Conservation (phyloP, 768 basidiomycete species). For the Russula sp. region DNA sequence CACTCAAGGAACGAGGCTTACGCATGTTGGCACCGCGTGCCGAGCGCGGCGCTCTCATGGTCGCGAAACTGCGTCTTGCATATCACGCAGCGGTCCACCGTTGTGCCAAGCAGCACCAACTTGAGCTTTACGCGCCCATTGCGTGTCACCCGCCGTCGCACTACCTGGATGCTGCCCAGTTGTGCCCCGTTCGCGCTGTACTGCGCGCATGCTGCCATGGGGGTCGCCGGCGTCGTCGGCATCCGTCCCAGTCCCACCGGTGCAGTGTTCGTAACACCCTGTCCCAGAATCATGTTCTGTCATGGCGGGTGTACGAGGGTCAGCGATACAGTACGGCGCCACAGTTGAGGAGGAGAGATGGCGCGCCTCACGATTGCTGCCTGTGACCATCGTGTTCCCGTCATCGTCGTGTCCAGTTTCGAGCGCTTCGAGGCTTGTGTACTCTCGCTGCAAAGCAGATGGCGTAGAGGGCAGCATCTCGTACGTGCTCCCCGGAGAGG, state of each 20-base stretch:
- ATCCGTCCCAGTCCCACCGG: neutral
- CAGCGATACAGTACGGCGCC: conserved; percentile 1
- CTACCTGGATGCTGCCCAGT: conserved; percentile 15
- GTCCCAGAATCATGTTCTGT: conserved; percentile 12
- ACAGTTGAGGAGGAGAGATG: conserved; percentile 7
- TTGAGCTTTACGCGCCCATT: conserved; percentile 22
- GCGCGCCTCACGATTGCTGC: conserved; percentile 16
- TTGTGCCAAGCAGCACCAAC: conserved; percentile 16
- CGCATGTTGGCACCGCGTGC: conserved; percentile 18
- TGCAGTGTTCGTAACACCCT: neutral
- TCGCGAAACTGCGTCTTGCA: conserved; percentile 20
- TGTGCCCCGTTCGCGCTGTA: conserved; percentile 13
- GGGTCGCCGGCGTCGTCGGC: neutral
- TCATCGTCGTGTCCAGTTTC: neutral
- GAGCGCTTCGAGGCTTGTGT: conserved; percentile 13
- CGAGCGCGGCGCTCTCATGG: conserved; percentile 13
- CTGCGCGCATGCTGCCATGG: neutral
- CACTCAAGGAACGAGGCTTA: conserved; percentile 1
- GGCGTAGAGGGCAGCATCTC: conserved; percentile 3
- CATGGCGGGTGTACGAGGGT: neutral
- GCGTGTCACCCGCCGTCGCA: conserved; percentile 20
- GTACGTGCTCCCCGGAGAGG: conserved; percentile 17
- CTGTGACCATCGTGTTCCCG: neutral
- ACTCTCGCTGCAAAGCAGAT: conserved; percentile 5
- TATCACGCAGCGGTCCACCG: conserved; percentile 19